Percentiles rank a stretch among this genome's conserved stretches.
Evolutionary conservation across 1,139 yeast species (phyloP).

Genomic region (Suhomyces guaymorum): DNA sequence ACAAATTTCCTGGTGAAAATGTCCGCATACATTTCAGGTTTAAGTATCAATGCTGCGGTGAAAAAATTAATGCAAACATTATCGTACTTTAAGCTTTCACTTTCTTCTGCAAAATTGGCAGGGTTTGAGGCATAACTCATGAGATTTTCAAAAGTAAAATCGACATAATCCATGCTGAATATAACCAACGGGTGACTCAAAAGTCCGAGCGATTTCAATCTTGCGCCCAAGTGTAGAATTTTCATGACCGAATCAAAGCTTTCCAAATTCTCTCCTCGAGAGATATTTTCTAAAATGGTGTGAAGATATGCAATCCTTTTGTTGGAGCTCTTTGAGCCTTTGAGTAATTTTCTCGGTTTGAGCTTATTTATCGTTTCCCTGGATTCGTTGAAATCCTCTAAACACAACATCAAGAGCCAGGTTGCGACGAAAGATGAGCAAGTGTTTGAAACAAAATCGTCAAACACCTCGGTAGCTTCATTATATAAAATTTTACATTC

Average conservation of each 20-base stretch:
- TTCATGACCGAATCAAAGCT: slow-evolving; percentile 46
- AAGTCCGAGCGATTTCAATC: slow-evolving; percentile 25
- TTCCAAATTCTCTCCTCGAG: slow-evolving; percentile 39
- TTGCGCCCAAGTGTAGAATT: slow-evolving; percentile 45
- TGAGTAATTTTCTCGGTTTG: background rate
- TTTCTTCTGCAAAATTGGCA: slow-evolving; percentile 12
- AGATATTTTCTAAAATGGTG: slow-evolving; percentile 36
- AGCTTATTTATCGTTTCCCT: slow-evolving; percentile 27
- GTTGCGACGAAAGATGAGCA: slow-evolving; percentile 34
- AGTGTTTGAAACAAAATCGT: slow-evolving; percentile 21
- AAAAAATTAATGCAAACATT: slow-evolving; percentile 38
- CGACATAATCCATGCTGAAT: slow-evolving; percentile 44
- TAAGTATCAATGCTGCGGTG: slow-evolving; percentile 45
- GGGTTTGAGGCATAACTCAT: slow-evolving; percentile 4
- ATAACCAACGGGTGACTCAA: slow-evolving; percentile 42
- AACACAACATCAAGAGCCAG: slow-evolving; percentile 38
- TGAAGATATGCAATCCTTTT: slow-evolving; percentile 37
- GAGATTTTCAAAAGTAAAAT: slow-evolving; percentile 35
- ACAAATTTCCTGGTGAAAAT: slow-evolving; percentile 27
- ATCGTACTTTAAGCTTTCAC: slow-evolving; percentile 20
- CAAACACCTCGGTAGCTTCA: slow-evolving; percentile 33
- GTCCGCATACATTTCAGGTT: slow-evolving; percentile 36
- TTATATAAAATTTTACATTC: slow-evolving; percentile 38
- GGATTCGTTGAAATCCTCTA: slow-evolving; percentile 39
- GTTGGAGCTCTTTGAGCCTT: slow-evolving; percentile 29